Base-by-base conservation (phyloP, 306 rosid genomes). In the Neltuma alba region DNA sequence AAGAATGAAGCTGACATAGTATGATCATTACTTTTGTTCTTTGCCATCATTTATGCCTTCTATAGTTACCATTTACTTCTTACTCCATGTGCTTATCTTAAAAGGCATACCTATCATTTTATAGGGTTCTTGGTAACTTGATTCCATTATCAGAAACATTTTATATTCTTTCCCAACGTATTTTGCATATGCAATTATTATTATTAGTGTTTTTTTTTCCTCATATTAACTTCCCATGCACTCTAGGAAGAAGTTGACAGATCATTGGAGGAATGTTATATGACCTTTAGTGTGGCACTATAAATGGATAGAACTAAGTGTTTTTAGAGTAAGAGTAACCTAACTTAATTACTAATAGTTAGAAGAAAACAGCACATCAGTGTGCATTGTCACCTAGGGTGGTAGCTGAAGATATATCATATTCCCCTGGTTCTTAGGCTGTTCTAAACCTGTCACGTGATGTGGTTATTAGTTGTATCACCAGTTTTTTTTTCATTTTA, bases 281-380 rank as follows among this genome's bases (percentile, higher is more conserved):
- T 88, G 88, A 30, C 99, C 98, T 71, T 77, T 92, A 75, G 89
- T 88, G 89, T 92, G 99, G 99, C 91, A 94, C 47, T 93, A 91
- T 85, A 91, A 88, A 85, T 95, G 99, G 99, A 80, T 90, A 42
- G 98, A 95, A 82, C 75, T 95, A 70, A 90, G 85, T n/a, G n/a
- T n/a, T n/a, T n/a, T n/a, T n/a, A n/a, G n/a, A n/a, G n/a, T n/a
- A n/a, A n/a, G n/a, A n/a, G n/a, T n/a, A n/a, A n/a, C n/a, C n/a
- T n/a, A n/a, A n/a, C n/a, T n/a, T n/a, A n/a, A n/a, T n/a, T n/a
- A n/a, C n/a, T n/a, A n/a, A n/a, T n/a, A n/a, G n/a, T n/a, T n/a
- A n/a, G n/a, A n/a, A n/a, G n/a, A n/a, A n/a, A n/a, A n/a, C n/a
- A n/a, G n/a, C n/a, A n/a, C n/a, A n/a, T n/a, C n/a, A n/a, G n/a